Base-by-base conservation (phyloP, 176 grass and related monocot species). In the Oryza glumipatula region DNA sequence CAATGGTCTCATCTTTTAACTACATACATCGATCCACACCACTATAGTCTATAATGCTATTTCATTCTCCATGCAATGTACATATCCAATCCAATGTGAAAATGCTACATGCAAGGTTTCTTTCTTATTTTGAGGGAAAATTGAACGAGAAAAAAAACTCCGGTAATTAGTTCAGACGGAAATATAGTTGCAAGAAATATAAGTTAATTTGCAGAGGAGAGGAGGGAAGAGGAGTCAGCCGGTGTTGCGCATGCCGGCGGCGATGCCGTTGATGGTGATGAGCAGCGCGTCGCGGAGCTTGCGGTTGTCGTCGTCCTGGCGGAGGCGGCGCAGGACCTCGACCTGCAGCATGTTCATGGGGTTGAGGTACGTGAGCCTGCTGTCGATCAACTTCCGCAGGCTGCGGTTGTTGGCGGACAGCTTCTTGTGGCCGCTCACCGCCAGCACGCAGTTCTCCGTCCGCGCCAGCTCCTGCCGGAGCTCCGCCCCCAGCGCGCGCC, bases 321-420 rank as follows among this genome's bases (percentile, higher is more conserved):
- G 80, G 6, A 98, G 76, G 21, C 96, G 86, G 9, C 88, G 36
- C 49, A 98, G 68, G 32, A 98, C 94, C 89, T 98, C 96, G 5
- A 94, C 96, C 89, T 98, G 93, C 68, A 98, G 77, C 85, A 95
- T 91, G 81, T 98, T 98, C 54, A 98, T 95, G 17, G 91, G 89
- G 76, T 95, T 98, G 43, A 95, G 84, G 79, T 92, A 98, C 0
- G 96, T 87, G 4, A 98, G 64, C 49, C 96, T 73, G 80, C 91
- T 93, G 74, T 95, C 96, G 32, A 98, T 98, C 28, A 95, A 48
- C 83, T 83, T 22, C 66, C 96, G 17, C 43, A 98, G 16, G 63
- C 89, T 93, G 10, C 89, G 77, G 60, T 98, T 94, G 38, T 98
- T 91, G 1, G 83, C 91, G 2, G 93, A 92, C 5, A 98, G 83